Conservation (phyloP, 495 filamentous ascomycete species). For the Copromyces sp. region DNA sequence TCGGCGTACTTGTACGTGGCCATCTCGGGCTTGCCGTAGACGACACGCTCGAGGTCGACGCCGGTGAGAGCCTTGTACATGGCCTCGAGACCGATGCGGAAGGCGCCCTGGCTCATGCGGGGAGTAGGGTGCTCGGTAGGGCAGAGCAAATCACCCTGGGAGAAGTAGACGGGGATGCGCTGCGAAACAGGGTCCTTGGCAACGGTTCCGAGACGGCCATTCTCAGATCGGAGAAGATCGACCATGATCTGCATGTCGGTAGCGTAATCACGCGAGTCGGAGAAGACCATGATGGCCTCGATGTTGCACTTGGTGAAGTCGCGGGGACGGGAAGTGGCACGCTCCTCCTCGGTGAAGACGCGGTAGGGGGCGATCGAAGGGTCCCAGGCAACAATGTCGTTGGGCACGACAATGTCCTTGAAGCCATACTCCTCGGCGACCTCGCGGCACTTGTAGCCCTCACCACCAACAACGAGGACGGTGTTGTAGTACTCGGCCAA, state of each 20-base stretch:
- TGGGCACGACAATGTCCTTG: constrained; percentile 54
- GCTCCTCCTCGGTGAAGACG: constrained; percentile 49
- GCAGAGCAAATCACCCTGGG: constrained; percentile 63
- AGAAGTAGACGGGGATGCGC: constrained; percentile 69
- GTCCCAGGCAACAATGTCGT: constrained; percentile 57
- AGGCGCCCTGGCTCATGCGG: constrained; percentile 64
- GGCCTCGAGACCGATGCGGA: constrained; percentile 67
- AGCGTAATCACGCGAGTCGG: constrained; percentile 73
- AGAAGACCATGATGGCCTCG: constrained; percentile 74
- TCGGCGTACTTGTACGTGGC: constrained; percentile 78
- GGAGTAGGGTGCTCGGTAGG: constrained; percentile 67
- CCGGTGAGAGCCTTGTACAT: constrained; percentile 71
- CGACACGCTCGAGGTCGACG: constrained; percentile 67
- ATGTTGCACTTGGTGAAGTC: constrained; percentile 63
- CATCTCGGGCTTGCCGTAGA: constrained; percentile 72
- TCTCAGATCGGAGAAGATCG: constrained; percentile 65
- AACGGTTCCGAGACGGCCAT: constrained; percentile 56
- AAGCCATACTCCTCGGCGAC: constrained; percentile 58
- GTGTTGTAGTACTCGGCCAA: constrained; percentile 55
- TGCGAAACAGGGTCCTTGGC: constrained; percentile 54
- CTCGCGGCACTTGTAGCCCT: constrained; percentile 55
- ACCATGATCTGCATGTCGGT: constrained; percentile 81
- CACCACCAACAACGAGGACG: constrained; percentile 56
- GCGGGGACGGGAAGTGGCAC: constrained; percentile 46
- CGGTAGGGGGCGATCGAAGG: constrained; percentile 52